phyloP scores from a whole-genome alignment of 371 early-diverging fungal species.

The Capillidium heterosporum region DNA sequence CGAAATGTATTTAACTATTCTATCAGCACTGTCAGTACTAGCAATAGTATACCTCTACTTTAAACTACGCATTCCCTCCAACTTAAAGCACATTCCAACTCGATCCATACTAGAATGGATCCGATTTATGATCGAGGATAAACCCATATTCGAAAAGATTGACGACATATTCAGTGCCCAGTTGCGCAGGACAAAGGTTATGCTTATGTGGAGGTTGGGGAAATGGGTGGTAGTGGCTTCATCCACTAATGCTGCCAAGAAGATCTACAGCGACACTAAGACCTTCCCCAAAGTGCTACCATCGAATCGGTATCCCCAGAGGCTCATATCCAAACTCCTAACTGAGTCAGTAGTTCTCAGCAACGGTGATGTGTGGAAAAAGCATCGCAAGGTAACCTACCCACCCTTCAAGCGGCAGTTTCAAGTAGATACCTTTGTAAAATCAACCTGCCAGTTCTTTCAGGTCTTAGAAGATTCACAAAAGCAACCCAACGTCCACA shows the following conservation, averaged over 20 bases:
- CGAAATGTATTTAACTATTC: too few relatives aligned
- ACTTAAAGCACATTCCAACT: background rate
- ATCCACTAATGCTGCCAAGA: background rate
- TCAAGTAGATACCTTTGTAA: background rate
- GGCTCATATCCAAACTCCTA: background rate
- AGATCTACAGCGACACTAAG: background rate
- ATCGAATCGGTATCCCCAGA: background rate
- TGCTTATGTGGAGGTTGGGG: background rate
- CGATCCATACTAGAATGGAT: background rate
- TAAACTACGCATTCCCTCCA: too few relatives aligned
- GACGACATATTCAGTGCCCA: background rate
- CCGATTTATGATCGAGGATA: background rate
- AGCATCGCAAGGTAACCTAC: background rate
- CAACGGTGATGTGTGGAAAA: slow-evolving; percentile 1
- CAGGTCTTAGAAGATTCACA: background rate
- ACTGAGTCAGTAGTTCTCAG: background rate
- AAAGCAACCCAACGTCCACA: background rate
- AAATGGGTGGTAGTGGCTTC: background rate
- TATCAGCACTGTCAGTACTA: too few relatives aligned
- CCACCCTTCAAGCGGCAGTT: background rate
- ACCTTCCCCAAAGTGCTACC: slow-evolving; percentile 1
- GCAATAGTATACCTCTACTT: too few relatives aligned
- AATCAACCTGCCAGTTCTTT: background rate
- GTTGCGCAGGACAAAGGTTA: background rate
- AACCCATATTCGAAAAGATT: background rate